phyloP scores from a whole-genome alignment of 164 flowering plant genomes.

The Vitis cinerea region DNA sequence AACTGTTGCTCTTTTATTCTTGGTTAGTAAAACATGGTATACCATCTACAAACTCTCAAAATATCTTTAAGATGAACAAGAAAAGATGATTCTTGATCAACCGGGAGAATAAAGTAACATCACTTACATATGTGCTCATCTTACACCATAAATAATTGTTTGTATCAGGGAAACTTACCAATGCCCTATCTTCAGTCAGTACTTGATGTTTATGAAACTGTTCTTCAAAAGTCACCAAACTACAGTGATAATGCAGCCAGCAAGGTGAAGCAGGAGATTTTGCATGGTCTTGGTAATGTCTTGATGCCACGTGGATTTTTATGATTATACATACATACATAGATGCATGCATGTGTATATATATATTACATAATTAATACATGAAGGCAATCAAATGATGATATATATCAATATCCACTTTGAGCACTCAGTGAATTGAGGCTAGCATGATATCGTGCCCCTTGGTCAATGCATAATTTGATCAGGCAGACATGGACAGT shows the following conservation, averaged over 20 bases:
- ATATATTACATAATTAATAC: background rate
- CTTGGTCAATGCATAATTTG: background rate
- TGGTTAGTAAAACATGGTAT: background rate
- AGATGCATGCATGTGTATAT: background rate
- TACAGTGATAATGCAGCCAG: conserved; percentile 39
- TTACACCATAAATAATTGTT: conserved; percentile 1
- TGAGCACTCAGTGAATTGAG: background rate
- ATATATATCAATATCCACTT: background rate
- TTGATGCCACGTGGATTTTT: background rate
- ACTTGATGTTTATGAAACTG: conserved; percentile 73
- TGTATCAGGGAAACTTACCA: conserved; percentile 86
- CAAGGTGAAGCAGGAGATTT: conserved; percentile 91
- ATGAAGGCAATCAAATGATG: background rate
- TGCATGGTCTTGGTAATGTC: conserved; percentile 81
- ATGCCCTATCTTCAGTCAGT: conserved; percentile 71
- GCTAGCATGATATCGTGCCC: background rate
- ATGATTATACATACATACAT: background rate
- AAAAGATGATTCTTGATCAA: background rate
- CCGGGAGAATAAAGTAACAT: background rate
- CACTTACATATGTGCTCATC: background rate
- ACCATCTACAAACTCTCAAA: background rate
- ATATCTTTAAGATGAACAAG: background rate
- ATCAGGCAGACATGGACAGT: background rate
- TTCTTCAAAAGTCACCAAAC: conserved; percentile 55
- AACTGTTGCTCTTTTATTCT: background rate